Base-by-base conservation (phyloP, 768 basidiomycete genomes). In the Hebeloma cylindrosporum region DNA sequence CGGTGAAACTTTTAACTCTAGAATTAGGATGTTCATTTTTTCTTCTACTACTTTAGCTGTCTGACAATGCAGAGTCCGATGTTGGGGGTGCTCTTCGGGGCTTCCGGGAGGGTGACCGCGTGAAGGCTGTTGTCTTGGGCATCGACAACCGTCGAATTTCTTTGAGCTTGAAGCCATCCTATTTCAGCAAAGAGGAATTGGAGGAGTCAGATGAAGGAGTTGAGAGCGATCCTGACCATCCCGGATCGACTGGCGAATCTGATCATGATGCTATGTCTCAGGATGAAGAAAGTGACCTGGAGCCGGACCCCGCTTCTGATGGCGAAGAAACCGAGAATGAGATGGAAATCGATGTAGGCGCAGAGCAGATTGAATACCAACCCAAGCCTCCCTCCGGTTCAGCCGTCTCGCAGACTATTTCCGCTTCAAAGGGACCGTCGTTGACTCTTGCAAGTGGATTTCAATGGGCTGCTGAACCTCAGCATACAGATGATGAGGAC, bases 111-210 rank as follows among this genome's bases (percentile, higher is more conserved):
- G 93, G 92, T 4, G 93, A 98, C 64, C 75, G 73, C 28, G 88
- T 97, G 48, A 89, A 85, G 62, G 89, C 87, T 1, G 63, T 84
- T 37, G 75, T 99, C 31, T 63, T 85, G 27, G 77, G 77, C 7
- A 73, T 94, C 41, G 85, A 93, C 51, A 73, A 76, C 20, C 83
- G 84, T 46, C 89, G 85, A 56, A 82, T 83, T 33, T 91, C 92
- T 47, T 73, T 99, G 44, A 85, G 89, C 39, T 71, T 98, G 45
- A 97, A 95, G 63, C 88, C 91, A 18, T 95, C 93, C 20, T 82
- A 88, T 63, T 94, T 96, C 62, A 65, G 59, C 31, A 80, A 80
- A 18, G 81, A 83, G 34, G 87, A 86, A 48, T 76, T 82, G 38
- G 65, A 71, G 4, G 65, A 43, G n/a, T n/a, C n/a, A 28, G 47